Base-by-base conservation (phyloP, 208 protist genomes). In the Leishmania lainsoni region DNA sequence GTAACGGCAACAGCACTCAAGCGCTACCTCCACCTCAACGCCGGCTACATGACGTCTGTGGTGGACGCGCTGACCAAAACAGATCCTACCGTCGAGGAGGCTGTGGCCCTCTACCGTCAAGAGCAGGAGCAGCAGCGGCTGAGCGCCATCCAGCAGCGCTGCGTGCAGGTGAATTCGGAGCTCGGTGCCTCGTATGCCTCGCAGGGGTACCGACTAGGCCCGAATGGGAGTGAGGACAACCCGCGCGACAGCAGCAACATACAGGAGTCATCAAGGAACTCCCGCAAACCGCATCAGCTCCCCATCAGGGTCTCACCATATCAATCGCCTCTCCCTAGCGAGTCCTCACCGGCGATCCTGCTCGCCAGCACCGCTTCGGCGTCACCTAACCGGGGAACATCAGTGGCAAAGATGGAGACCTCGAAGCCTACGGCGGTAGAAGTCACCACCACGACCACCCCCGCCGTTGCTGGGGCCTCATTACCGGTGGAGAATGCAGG, bases 21-120 rank as follows among this genome's bases (percentile, higher is more conserved):
- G 42, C 83, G 85, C 52, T 94, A 92, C 77, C 80, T 92, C 17
- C 52, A 90, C 3, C 83, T 92, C 49, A 92, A 91, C 85, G 83
- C 83, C 12, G 71, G 66, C 26, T 94, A 89, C 83, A 86, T 94
- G 81, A 61, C 82, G 48, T 74, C 85, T 51, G 83, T 94, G 9
- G 71, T 94, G 9, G 77, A 89, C 42, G 81, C 88, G 29, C 83
- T 94, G 6, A 82, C 79, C 16, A 86, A 69, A 29, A 85, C 81
- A 6, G 85, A 91, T 70, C 81, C 84, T 9, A 79, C 79, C 32
- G 76, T 92, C 3, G 79, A 83, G 81, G 84, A 83, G 68, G 81
- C 69, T 8, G 72, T 89, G 2, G 78, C 74, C 16, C 73, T 83
- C 74, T 89, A 90, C 78, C 79, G 84, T 42, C 29, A 75, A 75